Base-by-base conservation (phyloP, 192 early-diverging fungal species). In the Mortierella claussenii region DNA sequence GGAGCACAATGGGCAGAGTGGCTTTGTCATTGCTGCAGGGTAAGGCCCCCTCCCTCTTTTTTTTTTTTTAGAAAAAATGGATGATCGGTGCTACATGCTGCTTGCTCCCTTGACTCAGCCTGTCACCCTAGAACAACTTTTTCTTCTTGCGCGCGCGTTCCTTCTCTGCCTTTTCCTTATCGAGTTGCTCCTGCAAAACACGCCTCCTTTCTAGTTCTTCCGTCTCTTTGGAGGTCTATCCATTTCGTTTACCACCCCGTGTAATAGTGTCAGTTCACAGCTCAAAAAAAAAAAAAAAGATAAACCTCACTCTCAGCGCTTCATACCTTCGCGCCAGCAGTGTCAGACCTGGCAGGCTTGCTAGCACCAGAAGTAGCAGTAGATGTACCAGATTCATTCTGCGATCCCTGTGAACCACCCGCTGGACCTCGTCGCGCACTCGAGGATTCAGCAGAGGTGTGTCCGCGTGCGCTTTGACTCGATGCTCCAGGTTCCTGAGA, bases 181-280 rank as follows among this genome's bases (percentile, higher is more conserved):
- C 71, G 1, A 76, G 26, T 21, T 66, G 36, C 44, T 76, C 71
- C 24, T 61, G 56, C 31, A 76, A 44, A 0, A 43, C 26, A 9
- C 71, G 55, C 37, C 71, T 49, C 2, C 64, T 36, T 30, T 66
- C 71, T 17, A 66, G 27, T 24, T 76, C 71, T 31, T 65, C 56
- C 10, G 49, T 30, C 20, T 55, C 45, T 42, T 60, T 76, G 3
- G 27, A 0, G 47, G 58, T 15, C 68, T 70, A 33, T 58, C 9
- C 2, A 28, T 46, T 24, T 46, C 6, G n/a, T 12, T 45, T 45
- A 20, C 4, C 43, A 15, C 43, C 20, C 4, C 4, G 4, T 45
- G 17, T 20, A 9, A n/a, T 20, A 45, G 4, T 45, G 13, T 15
- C 13, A 45, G 43, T 13, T 11, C 17, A 42, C 40, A n/a, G n/a